Percentiles rank a stretch among this genome's conserved stretches.
phyloP scores from a whole-genome alignment of 495 filamentous ascomycete species.

The Neurospora tetraspora region DNA sequence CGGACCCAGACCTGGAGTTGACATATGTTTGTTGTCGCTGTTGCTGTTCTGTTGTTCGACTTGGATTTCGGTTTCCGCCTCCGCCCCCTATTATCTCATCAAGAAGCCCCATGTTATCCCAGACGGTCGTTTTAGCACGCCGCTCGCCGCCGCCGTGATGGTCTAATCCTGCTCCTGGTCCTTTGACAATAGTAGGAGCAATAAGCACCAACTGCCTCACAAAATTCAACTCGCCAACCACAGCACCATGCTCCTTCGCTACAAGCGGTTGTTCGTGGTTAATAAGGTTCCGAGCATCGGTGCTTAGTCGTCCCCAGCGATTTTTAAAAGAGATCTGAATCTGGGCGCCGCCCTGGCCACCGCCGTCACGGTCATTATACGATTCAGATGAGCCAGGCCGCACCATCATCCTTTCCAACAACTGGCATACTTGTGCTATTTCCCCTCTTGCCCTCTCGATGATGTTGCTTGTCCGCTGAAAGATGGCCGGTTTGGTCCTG shows the following conservation, averaged over 20 bases:
- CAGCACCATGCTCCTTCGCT: slow-evolving; percentile 4
- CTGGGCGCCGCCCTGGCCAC: neutral
- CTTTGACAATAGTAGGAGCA: slow-evolving; percentile 35
- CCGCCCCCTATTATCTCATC: slow-evolving; percentile 31
- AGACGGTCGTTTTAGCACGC: slow-evolving; percentile 45
- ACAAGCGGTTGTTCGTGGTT: slow-evolving; percentile 6
- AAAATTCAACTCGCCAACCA: slow-evolving; percentile 38
- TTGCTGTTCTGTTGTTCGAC: neutral
- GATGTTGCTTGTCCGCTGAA: slow-evolving; percentile 8
- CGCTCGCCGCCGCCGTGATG: slow-evolving; percentile 41
- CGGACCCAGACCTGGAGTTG: neutral
- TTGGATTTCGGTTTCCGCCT: neutral
- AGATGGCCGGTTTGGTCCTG: neutral
- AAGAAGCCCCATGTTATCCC: slow-evolving; percentile 44
- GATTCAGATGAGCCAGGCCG: neutral
- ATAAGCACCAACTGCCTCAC: slow-evolving; percentile 44
- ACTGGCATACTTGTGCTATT: slow-evolving; percentile 5
- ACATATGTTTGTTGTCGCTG: neutral
- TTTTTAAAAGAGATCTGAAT: neutral
- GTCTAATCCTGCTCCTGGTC: neutral
- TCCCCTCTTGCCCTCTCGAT: slow-evolving; percentile 6
- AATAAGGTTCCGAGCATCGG: neutral
- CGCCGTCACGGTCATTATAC: no score
- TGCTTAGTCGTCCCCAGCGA: neutral
- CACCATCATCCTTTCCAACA: slow-evolving; percentile 6